Percentiles rank a stretch among this genome's conserved stretches.
Evolutionary conservation across 2,329 filamentous ascomycete genomes (phyloP).

Genomic region (Fusarium sp.): DNA sequence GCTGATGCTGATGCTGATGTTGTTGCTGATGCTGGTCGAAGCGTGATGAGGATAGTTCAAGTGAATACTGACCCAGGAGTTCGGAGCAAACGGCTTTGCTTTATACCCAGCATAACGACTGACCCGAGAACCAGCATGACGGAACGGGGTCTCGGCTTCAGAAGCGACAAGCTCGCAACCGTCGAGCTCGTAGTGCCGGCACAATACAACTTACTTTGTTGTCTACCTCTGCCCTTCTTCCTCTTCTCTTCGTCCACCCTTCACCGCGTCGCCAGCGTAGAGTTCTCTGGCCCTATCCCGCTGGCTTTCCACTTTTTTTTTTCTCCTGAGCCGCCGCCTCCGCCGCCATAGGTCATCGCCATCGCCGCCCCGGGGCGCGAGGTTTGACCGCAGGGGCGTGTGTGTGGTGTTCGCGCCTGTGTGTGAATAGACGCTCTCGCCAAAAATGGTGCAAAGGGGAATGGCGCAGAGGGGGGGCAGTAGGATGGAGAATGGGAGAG

Average conservation of each 20-base stretch:
- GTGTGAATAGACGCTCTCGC: slow-evolving; percentile 16
- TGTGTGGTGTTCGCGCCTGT: slow-evolving; percentile 1
- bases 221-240: neutral
- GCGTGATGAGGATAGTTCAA: slow-evolving; percentile 14
- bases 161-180: slow-evolving; percentile 36
- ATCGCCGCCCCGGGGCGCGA: slow-evolving; percentile 25
- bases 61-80: slow-evolving; percentile 32
- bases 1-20: neutral
- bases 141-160: slow-evolving; percentile 35
- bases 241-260: slow-evolving; percentile 15
- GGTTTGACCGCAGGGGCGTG: slow-evolving; percentile 22
- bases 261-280: slow-evolving; percentile 28
- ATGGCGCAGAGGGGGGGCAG: slow-evolving; percentile 3
- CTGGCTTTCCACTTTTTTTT: slow-evolving; percentile 18
- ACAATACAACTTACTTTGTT: slow-evolving; percentile 24
- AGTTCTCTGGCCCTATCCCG: slow-evolving; percentile 16
- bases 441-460: slow-evolving; percentile 4
- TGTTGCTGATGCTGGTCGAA: slow-evolving; percentile 5
- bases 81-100: slow-evolving; percentile 42
- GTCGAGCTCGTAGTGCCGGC: slow-evolving; percentile 32
- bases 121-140: slow-evolving; percentile 32
- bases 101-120: slow-evolving; percentile 38
- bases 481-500: slow-evolving; percentile 1
- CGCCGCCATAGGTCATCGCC: slow-evolving; percentile 22
- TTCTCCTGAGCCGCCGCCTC: slow-evolving; percentile 19